Base-by-base conservation (phyloP, 2,329 filamentous ascomycete genomes). In the Pezicula carpinea region DNA sequence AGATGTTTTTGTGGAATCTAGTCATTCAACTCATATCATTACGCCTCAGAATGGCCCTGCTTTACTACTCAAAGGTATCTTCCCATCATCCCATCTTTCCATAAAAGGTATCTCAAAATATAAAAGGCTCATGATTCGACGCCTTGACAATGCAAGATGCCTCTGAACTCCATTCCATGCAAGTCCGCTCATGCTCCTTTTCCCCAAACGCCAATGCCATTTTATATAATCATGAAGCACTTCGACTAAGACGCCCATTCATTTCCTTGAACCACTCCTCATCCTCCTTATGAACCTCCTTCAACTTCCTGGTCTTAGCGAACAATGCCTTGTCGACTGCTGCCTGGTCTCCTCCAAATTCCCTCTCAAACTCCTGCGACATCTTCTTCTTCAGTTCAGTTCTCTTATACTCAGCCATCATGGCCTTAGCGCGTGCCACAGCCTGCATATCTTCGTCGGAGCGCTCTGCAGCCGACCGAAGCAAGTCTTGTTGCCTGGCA, bases 231-330 rank as follows among this genome's bases (percentile, higher is more conserved):
- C 38, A 40, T 7, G 38, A 26, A 40, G 8, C 19, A 40, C 38
- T 40, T 21, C 22, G 15, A n/a, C 43, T 34, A 21, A 29, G 26
- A 29, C 50, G 53, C 32, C 55, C 51, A 18, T 54, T 52, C 36
- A 64, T 53, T 35, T 54, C 48, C 34, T 53, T 57, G 35, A 53
- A 59, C 59, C 62, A 65, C 29, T 54, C 44, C n/a, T 49, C 54
- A 11, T 59, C 63, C 46, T 65, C 58, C 43, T 64, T 59, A 62
- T 65, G 62, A 48, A 62, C 53, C 38, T 66, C 60, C 31, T 60
- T 54, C 17, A 66, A 41, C 41, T 54, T 57, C 48, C 57, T 64
- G n/a, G 61, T 59, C 32, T 60, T 52, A 18, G 55, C 59, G 42
- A 65, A 65, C 6, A 64, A 44, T n/a, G 59, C 61, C 15, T 61